Evolutionary conservation across 2,329 filamentous ascomycete genomes (phyloP), one percentile per base, ranked within the genome.

Genomic region (Cladophialophora immunda): DNA sequence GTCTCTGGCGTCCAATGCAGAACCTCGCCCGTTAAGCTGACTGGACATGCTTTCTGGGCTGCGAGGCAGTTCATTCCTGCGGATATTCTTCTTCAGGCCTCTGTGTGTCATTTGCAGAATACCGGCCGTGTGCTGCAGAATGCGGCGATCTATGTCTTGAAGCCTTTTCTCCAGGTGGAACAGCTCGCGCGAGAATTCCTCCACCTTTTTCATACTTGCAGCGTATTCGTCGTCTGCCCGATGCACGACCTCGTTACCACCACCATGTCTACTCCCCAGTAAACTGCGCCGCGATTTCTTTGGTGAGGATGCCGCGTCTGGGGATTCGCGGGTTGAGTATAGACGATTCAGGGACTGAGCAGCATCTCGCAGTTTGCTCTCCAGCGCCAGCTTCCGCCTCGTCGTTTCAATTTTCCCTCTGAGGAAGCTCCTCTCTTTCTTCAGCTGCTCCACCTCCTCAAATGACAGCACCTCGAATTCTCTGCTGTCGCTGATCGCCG

Each of bases 281-380:
- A 86, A 80, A 55, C 80, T 83, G 70, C 83, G 80, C 52, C 85
- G 78, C 60, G 80, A 80, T 65, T 81, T 89, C 78, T 77, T 85
- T 76, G 78, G 84, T 78, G 74, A 84, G 17, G 66, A 83, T 76
- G 74, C 78, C 13, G 68, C 75, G 56, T 75, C 71, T 65, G 66
- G 41, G 22, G 73, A 72, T 30, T 76, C 75, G 36, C 85, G 84
- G n/a, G 88, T 85, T 8, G 87, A 87, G 76, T 96, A 93, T 32
- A 99, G 83, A 73, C 91, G 90, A 66, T 90, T 90, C 79, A 99
- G 89, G 47, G 93, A 97, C 70, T 90, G 87, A 11, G 95, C 93
- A 0, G 95, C 95, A 84, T 98, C 94, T 73, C 93, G 91, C 74
- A 97, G 93, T 81, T 98, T 99, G 62, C 89, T 91, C 78, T 99